Evolutionary conservation across 2,329 filamentous ascomycete genomes (phyloP).

Genomic region (Exophiala dermatitidis): DNA sequence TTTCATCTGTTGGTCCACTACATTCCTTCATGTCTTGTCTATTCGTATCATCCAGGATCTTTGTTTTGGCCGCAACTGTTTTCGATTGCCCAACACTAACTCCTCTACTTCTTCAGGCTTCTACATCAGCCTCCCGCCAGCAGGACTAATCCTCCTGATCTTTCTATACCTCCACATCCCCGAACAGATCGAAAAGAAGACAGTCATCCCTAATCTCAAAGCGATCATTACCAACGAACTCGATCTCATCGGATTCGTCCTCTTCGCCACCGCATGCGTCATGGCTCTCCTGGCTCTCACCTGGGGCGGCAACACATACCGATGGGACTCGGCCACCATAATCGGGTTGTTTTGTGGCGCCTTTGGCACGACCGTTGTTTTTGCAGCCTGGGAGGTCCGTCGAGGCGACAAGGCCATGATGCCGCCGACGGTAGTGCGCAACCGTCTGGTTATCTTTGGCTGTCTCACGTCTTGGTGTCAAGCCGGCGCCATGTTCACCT

Average conservation of each 20-base stretch:
- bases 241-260: slow-evolving; percentile 53
- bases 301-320: slow-evolving; percentile 16
- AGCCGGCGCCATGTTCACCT: slow-evolving; percentile 21
- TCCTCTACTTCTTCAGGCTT: slow-evolving; percentile 26
- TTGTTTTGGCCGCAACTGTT: not conserved
- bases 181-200: slow-evolving; percentile 14
- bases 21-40: no score
- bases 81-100: no score
- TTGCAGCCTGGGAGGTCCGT: slow-evolving; percentile 28
- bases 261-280: slow-evolving; percentile 43
- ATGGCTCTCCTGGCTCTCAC: slow-evolving; percentile 26
- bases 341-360: slow-evolving; percentile 35
- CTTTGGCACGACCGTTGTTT: slow-evolving; percentile 28
- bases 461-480: slow-evolving; percentile 20
- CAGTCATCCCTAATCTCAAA: slow-evolving; percentile 14
- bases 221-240: slow-evolving; percentile 30
- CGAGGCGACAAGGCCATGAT: slow-evolving; percentile 27
- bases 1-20: no score
- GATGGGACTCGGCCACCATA: slow-evolving; percentile 34
- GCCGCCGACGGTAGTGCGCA: slow-evolving; percentile 22
- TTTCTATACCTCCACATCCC: slow-evolving; percentile 11
- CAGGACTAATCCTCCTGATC: slow-evolving; percentile 36
- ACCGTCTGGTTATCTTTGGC: slow-evolving; percentile 20
- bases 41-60: no score
- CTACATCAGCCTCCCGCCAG: slow-evolving; percentile 41